Evolutionary conservation across 352 stramenopile genomes (phyloP), one percentile per base, ranked within the genome.

Genomic region (Phytophthora ramorum): DNA sequence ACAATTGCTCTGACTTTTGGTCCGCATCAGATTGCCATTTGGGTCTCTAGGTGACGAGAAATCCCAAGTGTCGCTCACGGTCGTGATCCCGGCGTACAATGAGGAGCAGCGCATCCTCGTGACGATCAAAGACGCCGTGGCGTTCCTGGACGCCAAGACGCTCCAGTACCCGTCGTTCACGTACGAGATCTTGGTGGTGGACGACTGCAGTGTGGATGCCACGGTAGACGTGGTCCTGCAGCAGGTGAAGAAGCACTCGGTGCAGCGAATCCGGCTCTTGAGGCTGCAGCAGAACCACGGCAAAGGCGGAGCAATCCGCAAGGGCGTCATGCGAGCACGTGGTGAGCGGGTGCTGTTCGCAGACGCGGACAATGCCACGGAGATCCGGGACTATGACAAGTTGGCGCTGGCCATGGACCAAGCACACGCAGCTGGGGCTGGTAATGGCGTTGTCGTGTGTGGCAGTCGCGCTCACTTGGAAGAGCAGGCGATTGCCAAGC

Each of bases 41-140:
- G 78, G 65, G 4, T 92, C 83, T 28, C 62, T 94, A 28, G 64
- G 81, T 0, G 79, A 93, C 46, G 82, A 90, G 38, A 49, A 63
- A 24, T 51, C 85, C 1, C 69, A 77, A 24, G 60, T 86, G 26
- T 81, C 87, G 46, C 69, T 99, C 28, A 97, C 89, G 12, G 83
- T 99, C 17, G 83, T 99, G 45, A 89, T 99, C 34, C 96, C 96
- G 13, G 96, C 96, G 24, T 98, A 96, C 79, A 98, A 99, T 64
- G 96, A 99, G 67, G 67, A 97, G 68, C 73, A 98, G 37, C 85
- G 96, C 32, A 92, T 99, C 61, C 71, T 92, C 3, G 85, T 91
- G 46, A 99, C 97, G 69, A 75, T 99, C 10, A 61, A 96, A 51
- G 89, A 91, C 47, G 94, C 93, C 4, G 66, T 98, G 47, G 71